Evolutionary conservation across 2,329 filamentous ascomycete species (phyloP), one percentile per base, ranked within the genome.

Genomic region (Fusarium torreyae): DNA sequence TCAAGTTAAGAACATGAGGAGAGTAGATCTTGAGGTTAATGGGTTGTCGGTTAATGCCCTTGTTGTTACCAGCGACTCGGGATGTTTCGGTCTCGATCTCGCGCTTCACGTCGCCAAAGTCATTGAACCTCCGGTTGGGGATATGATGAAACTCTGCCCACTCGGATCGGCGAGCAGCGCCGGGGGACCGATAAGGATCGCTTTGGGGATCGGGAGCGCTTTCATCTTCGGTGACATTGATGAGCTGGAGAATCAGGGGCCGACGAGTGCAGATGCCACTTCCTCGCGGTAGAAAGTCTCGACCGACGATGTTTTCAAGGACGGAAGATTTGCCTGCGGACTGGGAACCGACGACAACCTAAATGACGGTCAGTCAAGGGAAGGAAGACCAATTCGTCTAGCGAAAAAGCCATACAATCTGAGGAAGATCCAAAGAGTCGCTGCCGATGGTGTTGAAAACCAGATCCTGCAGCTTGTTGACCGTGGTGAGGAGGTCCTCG

Each of bases 381-480:
- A 26, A 50, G 17, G 36, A 36, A 24, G 57, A 63, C 28, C 58
- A 63, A 67, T 71, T 57, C 66, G 53, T 39, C 46, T 38, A 57
- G 45, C 26, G 52, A 49, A 45, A 53, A 44, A 42, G 69, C 84
- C 90, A 78, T 90, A 98, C 96, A 87, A 99, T 99, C 84, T 99
- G 96, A 62, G 96, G 96, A 60, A 99, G 86, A 82, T 99, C 96
- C 66, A 99, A 88, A 54, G 95, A 98, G 82, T 99, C 96, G 85
- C 94, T 98, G 82, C 96, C 96, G 81, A 99, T 99, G 74, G 96
- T 99, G 84, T 99, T 99, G 86, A 99, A 99, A 77, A 99, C 96
- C 78, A 99, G 84, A 82, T 98, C 96, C 83, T 99, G 96, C 77
- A 99, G 87, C 86, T 97, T 97, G 87, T 99, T 99, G 84, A 99